phyloP scores from a whole-genome alignment of 495 filamentous ascomycete species.

The Oleoguttula mirabilis region DNA sequence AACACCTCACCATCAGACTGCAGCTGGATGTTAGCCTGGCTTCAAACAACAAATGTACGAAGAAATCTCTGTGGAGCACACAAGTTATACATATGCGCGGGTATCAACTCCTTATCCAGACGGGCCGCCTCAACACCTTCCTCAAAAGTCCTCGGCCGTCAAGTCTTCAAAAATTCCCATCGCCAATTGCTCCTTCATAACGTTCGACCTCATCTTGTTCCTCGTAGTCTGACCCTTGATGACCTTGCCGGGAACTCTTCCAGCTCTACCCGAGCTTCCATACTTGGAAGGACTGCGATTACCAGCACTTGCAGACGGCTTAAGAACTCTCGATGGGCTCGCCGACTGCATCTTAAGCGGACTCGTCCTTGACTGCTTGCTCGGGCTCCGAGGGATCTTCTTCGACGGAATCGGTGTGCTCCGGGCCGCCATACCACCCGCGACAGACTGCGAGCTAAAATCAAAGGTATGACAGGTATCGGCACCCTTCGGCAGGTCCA shows the following conservation, averaged over 20 bases:
- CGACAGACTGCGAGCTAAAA: slow-evolving; percentile 13
- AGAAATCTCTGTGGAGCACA: too few relatives aligned
- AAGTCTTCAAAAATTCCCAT: slow-evolving; percentile 17
- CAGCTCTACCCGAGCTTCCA: neutral
- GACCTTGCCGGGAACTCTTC: slow-evolving; percentile 11
- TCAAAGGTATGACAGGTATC: slow-evolving; percentile 14
- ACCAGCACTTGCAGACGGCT: slow-evolving; percentile 10
- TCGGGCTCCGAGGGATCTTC: neutral
- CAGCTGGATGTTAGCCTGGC: too few relatives aligned
- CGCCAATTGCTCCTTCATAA: slow-evolving; percentile 4
- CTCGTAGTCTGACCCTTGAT: slow-evolving; percentile 4
- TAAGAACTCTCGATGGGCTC: slow-evolving; percentile 3
- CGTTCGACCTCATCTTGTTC: neutral
- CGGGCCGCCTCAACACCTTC: too few relatives aligned
- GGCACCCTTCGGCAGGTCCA: slow-evolving; percentile 51
- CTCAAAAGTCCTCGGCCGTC: slow-evolving; percentile 10
- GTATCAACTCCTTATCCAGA: too few relatives aligned
- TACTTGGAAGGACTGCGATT: slow-evolving; percentile 3
- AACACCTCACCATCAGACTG: too few relatives aligned
- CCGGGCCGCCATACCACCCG: neutral
- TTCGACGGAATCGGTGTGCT: slow-evolving; percentile 1
- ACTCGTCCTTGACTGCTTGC: neutral
- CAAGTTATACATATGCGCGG: too few relatives aligned
- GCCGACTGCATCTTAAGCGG: slow-evolving; percentile 1
- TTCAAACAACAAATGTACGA: too few relatives aligned